phyloP scores from a whole-genome alignment of 352 stramenopile species.

The Lagenidium sp. region DNA sequence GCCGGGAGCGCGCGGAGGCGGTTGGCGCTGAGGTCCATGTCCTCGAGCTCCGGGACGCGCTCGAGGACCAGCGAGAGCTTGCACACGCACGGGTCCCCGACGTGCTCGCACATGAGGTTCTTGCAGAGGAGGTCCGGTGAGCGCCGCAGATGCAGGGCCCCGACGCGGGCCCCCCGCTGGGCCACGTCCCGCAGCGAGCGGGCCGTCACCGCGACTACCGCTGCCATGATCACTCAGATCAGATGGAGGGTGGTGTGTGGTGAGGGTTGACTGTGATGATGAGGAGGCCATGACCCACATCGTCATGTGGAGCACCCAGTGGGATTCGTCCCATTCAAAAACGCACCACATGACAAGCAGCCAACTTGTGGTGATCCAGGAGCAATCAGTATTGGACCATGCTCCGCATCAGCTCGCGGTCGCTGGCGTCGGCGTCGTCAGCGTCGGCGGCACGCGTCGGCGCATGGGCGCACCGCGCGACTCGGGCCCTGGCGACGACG shows the following conservation, averaged over 20 bases:
- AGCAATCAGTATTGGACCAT: too few relatives aligned
- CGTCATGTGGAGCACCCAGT: not conserved
- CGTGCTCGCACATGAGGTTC: slow-evolving; percentile 89
- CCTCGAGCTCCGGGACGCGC: slow-evolving; percentile 48
- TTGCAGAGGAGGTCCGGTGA: slow-evolving; percentile 86
- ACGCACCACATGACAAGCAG: too few relatives aligned
- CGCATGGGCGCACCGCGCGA: too few relatives aligned
- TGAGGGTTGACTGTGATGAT: too few relatives aligned
- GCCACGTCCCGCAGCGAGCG: slow-evolving; percentile 62
- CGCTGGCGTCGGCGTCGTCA: too few relatives aligned
- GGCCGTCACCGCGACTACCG: slow-evolving; percentile 10
- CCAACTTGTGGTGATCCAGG: too few relatives aligned
- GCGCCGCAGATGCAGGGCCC: slow-evolving; percentile 51
- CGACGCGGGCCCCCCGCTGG: slow-evolving; percentile 34
- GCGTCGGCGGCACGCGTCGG: too few relatives aligned
- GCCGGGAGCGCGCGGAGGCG: slow-evolving; percentile 67
- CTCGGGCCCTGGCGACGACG: too few relatives aligned
- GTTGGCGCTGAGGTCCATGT: slow-evolving; percentile 74
- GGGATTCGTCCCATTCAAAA: not conserved
- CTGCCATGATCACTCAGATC: too few relatives aligned
- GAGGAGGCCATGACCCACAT: slow-evolving; percentile 1
- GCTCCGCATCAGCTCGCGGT: too few relatives aligned
- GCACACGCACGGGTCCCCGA: slow-evolving; percentile 81
- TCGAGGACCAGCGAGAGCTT: slow-evolving; percentile 72
- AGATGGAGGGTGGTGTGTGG: too few relatives aligned